Evolutionary conservation across 495 filamentous ascomycete species (phyloP).

Genomic region (Penicillium silybi): DNA sequence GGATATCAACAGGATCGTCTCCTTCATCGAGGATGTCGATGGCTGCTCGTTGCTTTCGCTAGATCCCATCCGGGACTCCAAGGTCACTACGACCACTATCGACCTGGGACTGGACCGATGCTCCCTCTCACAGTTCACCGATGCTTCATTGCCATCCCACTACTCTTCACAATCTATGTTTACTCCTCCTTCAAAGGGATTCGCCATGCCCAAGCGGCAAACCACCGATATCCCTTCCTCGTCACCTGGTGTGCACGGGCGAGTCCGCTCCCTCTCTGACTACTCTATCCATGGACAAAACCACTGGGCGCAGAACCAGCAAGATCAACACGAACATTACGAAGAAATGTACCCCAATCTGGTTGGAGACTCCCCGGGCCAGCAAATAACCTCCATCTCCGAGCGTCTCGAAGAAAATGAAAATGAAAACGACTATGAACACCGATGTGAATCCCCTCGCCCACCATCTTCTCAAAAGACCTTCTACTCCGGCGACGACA

Average conservation of each 20-base stretch:
- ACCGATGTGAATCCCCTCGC: conserved; percentile 7
- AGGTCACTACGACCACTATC: conserved; percentile 11
- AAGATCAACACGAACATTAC: conserved; percentile 7
- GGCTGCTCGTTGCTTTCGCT: conserved; percentile 18
- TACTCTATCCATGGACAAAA: conserved; percentile 16
- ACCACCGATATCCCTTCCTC: conserved; percentile 17
- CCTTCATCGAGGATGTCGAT: conserved; percentile 42
- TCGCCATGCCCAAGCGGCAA: conserved; percentile 16
- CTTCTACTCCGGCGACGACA: conserved; percentile 19
- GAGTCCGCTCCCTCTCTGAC: conserved; percentile 22
- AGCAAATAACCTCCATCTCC: conserved; percentile 28
- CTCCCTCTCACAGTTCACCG: conserved; percentile 27
- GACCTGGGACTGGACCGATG: conserved; percentile 20
- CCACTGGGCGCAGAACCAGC: conserved; percentile 12
- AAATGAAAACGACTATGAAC: conserved; percentile 10
- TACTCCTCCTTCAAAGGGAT: conserved; percentile 7
- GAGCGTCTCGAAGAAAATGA: conserved; percentile 21
- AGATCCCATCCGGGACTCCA: conserved; percentile 26
- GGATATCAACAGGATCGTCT: conserved; percentile 38
- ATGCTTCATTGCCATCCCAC: conserved; percentile 26
- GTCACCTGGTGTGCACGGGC: conserved; percentile 20
- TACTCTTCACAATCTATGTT: conserved; percentile 24
- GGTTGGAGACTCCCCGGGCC: conserved; percentile 16
- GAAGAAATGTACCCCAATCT: conserved; percentile 14
- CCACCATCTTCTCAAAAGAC: conserved; percentile 20